phyloP scores from a whole-genome alignment of 164 flowering plant species.

The Warburgia ugandensis region DNA sequence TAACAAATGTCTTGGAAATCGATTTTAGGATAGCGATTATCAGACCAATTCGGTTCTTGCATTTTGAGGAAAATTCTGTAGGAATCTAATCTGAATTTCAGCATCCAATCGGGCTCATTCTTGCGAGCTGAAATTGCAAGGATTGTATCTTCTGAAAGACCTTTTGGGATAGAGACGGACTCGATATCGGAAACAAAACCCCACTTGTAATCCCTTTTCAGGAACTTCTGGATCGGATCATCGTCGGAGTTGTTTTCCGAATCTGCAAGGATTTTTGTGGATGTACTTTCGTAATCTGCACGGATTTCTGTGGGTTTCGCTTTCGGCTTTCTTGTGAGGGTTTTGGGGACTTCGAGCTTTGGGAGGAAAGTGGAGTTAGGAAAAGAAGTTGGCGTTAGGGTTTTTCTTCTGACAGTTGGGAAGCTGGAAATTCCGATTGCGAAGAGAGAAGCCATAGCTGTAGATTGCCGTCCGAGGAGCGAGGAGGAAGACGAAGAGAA shows the following conservation, averaged over 20 bases:
- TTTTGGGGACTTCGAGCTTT: no score
- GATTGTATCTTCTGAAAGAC: conserved; percentile 70
- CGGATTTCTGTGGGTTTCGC: no score
- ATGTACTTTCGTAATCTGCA: no score
- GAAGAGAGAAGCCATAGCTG: no score
- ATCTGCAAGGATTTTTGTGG: no score
- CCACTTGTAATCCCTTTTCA: conserved; percentile 74
- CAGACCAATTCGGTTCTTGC: conserved; percentile 92
- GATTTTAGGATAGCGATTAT: conserved; percentile 63
- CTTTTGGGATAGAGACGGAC: conserved; percentile 76
- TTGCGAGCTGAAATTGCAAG: conserved; percentile 61
- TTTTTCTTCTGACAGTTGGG: no score
- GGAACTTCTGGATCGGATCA: conserved; percentile 54
- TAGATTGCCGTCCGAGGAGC: no score
- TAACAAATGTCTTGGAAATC: conserved; percentile 73
- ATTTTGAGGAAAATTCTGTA: conserved; percentile 56
- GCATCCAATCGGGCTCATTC: conserved; percentile 93
- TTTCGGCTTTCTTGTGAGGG: no score
- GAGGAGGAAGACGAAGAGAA: no score
- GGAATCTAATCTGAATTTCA: conserved; percentile 63
- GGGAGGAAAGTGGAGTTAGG: no score
- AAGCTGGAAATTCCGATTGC: no score
- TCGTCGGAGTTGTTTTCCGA: neutral
- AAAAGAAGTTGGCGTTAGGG: no score
- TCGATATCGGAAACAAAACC: conserved; percentile 63